Evolutionary conservation across 345 rosid genomes (phyloP).

Genomic region (Crucihimalaya himalaica): DNA sequence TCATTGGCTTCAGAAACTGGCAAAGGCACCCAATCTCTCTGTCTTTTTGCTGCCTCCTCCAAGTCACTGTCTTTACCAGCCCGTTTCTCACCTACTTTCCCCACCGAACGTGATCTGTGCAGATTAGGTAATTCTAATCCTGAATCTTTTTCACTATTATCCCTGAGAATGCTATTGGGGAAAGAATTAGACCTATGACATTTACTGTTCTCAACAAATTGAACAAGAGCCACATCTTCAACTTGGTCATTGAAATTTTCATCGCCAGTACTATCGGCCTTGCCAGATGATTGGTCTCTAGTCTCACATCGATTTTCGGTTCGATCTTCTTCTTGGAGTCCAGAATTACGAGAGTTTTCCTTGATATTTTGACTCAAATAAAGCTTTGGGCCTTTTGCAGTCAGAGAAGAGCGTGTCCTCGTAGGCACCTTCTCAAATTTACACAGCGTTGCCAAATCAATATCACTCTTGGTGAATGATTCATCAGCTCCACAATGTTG

Average conservation of each 20-base stretch:
- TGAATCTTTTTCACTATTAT: conserved; percentile 47
- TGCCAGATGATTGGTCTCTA: conserved; percentile 42
- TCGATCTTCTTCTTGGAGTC: conserved; percentile 41
- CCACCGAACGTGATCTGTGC: conserved; percentile 55
- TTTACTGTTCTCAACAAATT: conserved; percentile 46
- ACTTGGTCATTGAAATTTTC: conserved; percentile 46
- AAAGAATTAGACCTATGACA: conserved; percentile 66
- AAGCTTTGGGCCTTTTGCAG: conserved; percentile 46
- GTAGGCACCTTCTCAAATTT: conserved; percentile 86
- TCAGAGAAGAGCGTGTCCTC: conserved; percentile 76
- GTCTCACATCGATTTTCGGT: conserved; percentile 37
- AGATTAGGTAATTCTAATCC: conserved; percentile 45
- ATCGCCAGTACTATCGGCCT: conserved; percentile 42
- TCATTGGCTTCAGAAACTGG: conserved; percentile 43
- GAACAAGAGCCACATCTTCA: conserved; percentile 42
- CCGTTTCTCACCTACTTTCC: conserved; percentile 73
- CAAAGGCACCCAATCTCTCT: conserved; percentile 67
- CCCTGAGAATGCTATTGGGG: conserved; percentile 49
- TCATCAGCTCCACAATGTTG: conserved; percentile 39
- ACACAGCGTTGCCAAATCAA: conserved; percentile 68
- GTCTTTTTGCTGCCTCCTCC: conserved; percentile 58
- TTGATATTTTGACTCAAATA: conserved; percentile 44
- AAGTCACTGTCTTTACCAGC: conserved; percentile 51
- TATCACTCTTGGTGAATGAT: conserved; percentile 43
- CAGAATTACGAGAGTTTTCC: conserved; percentile 46